These are phyloP conservation scores for Apiospora pterosperma DNA, from an alignment of 2,329 filamentous ascomycete species.

Conservation along the genomic window DNA sequence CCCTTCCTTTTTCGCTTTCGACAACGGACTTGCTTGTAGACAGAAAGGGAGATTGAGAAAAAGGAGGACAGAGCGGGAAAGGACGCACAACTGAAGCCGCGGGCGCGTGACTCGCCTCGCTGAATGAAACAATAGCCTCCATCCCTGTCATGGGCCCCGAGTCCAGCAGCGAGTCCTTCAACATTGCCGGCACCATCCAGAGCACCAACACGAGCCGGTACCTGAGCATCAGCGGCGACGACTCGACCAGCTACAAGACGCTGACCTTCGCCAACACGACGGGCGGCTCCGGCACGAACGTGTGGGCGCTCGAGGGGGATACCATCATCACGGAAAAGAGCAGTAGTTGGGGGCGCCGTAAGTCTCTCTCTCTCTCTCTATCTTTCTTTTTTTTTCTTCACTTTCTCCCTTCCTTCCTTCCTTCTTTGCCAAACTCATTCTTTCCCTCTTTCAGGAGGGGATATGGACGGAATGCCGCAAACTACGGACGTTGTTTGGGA, in stretches of 20 bases:
- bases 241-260: conserved; percentile 49
- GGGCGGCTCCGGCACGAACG: conserved; percentile 35
- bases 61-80: neutral
- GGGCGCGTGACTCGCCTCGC: no score
- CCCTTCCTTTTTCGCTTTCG: neutral
- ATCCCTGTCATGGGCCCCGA: conserved; percentile 50
- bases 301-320: conserved; percentile 47
- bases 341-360: conserved; percentile 41
- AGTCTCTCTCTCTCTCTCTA: conserved; percentile 16
- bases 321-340: conserved; percentile 40
- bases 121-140: neutral
- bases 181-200: conserved; percentile 46
- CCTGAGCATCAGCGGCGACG: conserved; percentile 43
- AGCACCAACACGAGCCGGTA: conserved; percentile 44
- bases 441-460: no score
- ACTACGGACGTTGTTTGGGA: no score
- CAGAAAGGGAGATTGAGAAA: neutral
- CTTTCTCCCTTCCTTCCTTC: no score
- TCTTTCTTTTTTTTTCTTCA: no score
- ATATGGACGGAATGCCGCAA: no score
- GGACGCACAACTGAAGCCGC: neutral
- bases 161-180: conserved; percentile 43
- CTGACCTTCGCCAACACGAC: conserved; percentile 35
- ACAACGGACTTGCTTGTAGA: no score
- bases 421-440: neutral